These are phyloP conservation scores for Brassica carinata DNA, from an alignment of 345 rosid genomes.

Conservation along the genomic window DNA sequence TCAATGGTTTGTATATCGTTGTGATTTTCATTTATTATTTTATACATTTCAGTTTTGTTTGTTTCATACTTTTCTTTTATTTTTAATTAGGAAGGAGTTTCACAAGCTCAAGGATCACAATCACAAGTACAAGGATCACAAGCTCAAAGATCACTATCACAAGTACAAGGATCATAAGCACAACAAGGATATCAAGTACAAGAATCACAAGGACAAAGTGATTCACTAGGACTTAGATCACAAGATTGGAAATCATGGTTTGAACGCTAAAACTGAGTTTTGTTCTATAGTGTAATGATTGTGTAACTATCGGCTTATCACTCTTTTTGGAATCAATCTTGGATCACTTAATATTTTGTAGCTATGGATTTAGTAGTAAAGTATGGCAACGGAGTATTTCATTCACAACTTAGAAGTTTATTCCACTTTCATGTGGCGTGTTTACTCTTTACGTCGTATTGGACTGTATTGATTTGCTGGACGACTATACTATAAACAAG, in stretches of 20 bases:
- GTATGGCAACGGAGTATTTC: too few relatives aligned
- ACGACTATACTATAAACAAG: too few relatives aligned
- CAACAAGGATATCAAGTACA: not conserved
- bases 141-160: not conserved
- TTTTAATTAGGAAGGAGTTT: not conserved
- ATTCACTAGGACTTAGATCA: not conserved
- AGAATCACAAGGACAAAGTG: not conserved
- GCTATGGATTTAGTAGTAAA: too few relatives aligned
- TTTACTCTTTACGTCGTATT: too few relatives aligned
- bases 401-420: too few relatives aligned
- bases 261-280: not conserved
- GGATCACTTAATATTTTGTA: not conserved
- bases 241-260: not conserved
- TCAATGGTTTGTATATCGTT: not conserved
- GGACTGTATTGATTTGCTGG: too few relatives aligned
- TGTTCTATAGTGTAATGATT: not conserved
- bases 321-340: not conserved
- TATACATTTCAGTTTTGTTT: not conserved
- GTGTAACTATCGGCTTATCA: not conserved
- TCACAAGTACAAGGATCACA: not conserved
- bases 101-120: not conserved
- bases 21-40: not conserved
- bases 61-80: not conserved
- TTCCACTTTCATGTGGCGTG: too few relatives aligned
- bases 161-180: not conserved